phyloP scores from a whole-genome alignment of 495 filamentous ascomycete genomes.

The Halenospora varia region DNA sequence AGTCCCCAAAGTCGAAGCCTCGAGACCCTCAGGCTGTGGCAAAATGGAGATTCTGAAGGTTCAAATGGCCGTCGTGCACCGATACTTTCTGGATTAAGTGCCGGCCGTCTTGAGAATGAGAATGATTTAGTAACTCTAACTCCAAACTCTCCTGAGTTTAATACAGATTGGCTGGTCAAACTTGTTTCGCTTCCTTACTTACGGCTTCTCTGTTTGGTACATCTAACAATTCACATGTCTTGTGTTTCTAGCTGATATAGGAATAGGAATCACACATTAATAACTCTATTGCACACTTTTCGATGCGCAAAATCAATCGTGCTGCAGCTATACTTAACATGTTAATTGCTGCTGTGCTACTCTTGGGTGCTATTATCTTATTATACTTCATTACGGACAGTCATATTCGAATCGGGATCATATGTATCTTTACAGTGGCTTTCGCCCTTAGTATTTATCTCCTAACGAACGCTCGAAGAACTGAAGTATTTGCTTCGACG shows the following conservation, averaged over 20 bases:
- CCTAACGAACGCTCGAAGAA: constrained; percentile 22
- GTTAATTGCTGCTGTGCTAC: not conserved
- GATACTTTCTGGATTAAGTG: not conserved
- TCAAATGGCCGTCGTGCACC: not conserved
- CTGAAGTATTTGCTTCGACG: constrained; percentile 24
- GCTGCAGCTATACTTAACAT: constrained; percentile 2
- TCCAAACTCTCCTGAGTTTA: not conserved
- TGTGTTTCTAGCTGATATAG: not conserved
- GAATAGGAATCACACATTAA: not conserved
- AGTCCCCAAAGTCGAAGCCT: not conserved
- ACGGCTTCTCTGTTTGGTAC: not conserved
- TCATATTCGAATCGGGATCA: not conserved
- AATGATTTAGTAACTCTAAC: not conserved
- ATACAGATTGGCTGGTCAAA: constrained; percentile 2
- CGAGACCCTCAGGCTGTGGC: constrained; percentile 2
- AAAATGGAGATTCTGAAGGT: constrained; percentile 1
- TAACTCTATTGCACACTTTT: constrained; percentile 2
- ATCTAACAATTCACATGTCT: not conserved
- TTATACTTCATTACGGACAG: constrained; percentile 1
- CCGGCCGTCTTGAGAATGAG: not conserved
- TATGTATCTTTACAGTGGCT: constrained; percentile 8
- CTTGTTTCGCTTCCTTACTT: constrained; percentile 3
- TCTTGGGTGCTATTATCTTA: constrained; percentile 1
- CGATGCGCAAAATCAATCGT: not conserved
- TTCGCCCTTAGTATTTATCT: constrained; percentile 7